Evolutionary conservation across 306 rosid genomes (phyloP).

Genomic region (Styphnolobium japonicum): DNA sequence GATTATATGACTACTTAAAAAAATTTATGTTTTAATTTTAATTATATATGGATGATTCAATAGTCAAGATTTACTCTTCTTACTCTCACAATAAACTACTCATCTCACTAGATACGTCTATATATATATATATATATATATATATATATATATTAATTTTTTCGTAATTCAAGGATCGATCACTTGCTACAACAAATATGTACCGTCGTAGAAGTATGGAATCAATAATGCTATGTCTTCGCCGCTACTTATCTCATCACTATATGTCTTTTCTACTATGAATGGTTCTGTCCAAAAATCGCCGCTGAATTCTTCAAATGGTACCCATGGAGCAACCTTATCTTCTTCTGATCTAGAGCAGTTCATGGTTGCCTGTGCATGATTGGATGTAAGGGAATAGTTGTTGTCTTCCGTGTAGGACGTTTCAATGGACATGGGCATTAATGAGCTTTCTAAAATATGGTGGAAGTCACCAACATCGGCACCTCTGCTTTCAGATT

Average conservation of each 20-base stretch:
- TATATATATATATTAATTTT: too few species aligned
- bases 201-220: not conserved
- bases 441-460: constrained; percentile 46
- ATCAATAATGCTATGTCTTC: not conserved
- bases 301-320: constrained; percentile 12
- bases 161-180: not conserved
- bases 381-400: not conserved
- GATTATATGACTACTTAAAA: too few species aligned
- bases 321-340: not conserved
- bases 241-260: not conserved
- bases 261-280: constrained; percentile 15
- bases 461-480: not conserved
- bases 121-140: too few species aligned
- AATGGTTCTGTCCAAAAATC: constrained; percentile 67
- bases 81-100: too few species aligned
- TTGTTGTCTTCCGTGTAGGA: not conserved
- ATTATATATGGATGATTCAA: too few species aligned
- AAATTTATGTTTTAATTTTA: too few species aligned
- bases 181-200: not conserved
- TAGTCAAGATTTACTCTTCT: too few species aligned
- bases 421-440: constrained; percentile 17
- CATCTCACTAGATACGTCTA: too few species aligned
- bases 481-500: constrained; percentile 7
- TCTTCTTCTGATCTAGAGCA: not conserved
- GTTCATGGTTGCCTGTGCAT: not conserved